Percentiles rank a stretch among this genome's conserved stretches.
phyloP scores from a whole-genome alignment of 164 flowering plant genomes.

The Protea cynaroides region DNA sequence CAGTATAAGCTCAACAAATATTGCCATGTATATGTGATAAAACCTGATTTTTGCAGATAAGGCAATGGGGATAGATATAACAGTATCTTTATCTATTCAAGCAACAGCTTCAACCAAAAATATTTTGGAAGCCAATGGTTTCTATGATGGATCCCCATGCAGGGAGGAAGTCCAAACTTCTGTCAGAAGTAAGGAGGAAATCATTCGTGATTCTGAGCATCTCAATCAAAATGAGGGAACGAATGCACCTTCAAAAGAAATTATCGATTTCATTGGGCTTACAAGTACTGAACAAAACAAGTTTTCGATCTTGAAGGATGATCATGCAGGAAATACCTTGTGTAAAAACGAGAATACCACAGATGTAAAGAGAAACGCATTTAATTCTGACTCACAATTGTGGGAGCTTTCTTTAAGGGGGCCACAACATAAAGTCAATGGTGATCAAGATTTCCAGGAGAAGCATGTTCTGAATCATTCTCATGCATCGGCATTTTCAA shows the following conservation, averaged over 20 bases:
- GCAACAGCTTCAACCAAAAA: slow-evolving; percentile 13
- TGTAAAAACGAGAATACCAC: slow-evolving; percentile 5
- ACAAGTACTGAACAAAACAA: slow-evolving; percentile 8
- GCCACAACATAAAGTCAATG: slow-evolving; percentile 9
- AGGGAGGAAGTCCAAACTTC: slow-evolving; percentile 9
- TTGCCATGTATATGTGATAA: not conserved
- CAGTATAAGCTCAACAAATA: not conserved
- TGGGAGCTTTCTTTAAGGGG: slow-evolving; percentile 39
- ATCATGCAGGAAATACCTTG: not conserved
- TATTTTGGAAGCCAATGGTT: slow-evolving; percentile 6
- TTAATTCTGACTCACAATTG: slow-evolving; percentile 18
- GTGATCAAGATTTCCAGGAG: slow-evolving; percentile 19
- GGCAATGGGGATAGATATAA: slow-evolving; percentile 9
- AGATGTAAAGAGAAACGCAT: slow-evolving; percentile 3
- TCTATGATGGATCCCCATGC: slow-evolving; percentile 8
- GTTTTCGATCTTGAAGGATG: slow-evolving; percentile 5
- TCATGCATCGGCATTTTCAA: slow-evolving; percentile 41
- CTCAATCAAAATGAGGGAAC: slow-evolving; percentile 15
- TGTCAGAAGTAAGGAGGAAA: slow-evolving; percentile 7
- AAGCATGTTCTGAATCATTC: slow-evolving; percentile 35
- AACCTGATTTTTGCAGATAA: slow-evolving; percentile 18
- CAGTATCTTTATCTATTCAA: slow-evolving; percentile 14
- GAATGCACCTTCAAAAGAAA: slow-evolving; percentile 15
- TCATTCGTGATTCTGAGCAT: slow-evolving; percentile 3
- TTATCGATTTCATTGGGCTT: slow-evolving; percentile 34